phyloP scores from a whole-genome alignment of 345 rosid genomes.

The Triadica sebifera region DNA sequence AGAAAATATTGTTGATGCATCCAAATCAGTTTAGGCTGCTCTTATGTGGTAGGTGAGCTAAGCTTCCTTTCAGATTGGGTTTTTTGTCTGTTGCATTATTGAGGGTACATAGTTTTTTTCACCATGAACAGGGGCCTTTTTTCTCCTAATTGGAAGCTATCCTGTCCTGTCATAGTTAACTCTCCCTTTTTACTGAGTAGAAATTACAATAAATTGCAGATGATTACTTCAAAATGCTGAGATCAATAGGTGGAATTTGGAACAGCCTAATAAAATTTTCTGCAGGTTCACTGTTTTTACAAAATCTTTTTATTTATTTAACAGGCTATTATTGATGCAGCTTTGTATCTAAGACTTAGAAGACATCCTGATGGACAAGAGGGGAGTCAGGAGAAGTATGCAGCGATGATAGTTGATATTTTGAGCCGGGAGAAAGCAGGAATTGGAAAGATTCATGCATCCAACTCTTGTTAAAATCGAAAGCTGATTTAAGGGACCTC shows the following conservation, averaged over 20 bases:
- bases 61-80: too few species aligned
- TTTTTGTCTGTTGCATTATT: not conserved
- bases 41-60: not conserved
- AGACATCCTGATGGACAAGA: conserved; percentile 35
- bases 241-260: not conserved
- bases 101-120: not conserved
- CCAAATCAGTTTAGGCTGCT: not conserved
- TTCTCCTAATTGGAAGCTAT: too few species aligned
- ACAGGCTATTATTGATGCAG: conserved; percentile 67
- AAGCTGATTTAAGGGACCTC: conserved; percentile 55
- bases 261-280: not conserved
- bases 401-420: conserved; percentile 49
- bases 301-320: not conserved
- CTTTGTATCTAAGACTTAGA: conserved; percentile 61
- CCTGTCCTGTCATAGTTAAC: too few species aligned
- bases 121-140: too few species aligned
- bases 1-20: not conserved
- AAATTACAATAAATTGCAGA: not conserved
- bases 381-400: conserved; percentile 45
- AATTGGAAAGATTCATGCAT: conserved; percentile 44
- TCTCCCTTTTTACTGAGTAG: too few species aligned
- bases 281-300: not conserved
- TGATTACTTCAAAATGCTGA: not conserved
- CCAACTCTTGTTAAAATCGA: conserved; percentile 51
- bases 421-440: conserved; percentile 41